A percentile compares a stretch with the other conserved stretches of the same genome.
Evolutionary conservation across 1,139 yeast genomes (phyloP).

Genomic region (Zhuliangozyma blackwelliae): DNA sequence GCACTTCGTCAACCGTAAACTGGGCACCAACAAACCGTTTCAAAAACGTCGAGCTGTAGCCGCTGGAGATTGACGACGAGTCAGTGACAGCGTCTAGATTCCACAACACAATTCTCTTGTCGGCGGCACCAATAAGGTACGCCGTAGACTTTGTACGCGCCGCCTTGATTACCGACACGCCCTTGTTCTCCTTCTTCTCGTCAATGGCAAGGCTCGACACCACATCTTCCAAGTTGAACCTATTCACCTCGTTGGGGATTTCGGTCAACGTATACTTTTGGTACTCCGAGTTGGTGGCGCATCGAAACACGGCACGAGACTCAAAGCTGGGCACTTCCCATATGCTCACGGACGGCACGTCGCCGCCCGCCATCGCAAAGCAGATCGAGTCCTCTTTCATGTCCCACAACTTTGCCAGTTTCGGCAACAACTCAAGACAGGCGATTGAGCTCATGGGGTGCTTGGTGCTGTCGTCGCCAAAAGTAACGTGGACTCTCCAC

Average conservation of each 20-base stretch:
- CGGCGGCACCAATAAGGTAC: constrained; percentile 22
- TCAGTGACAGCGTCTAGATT: constrained; percentile 20
- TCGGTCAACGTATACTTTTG: constrained; percentile 8
- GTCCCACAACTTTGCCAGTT: constrained; percentile 1
- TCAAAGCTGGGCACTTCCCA: constrained; percentile 73
- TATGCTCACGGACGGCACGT: constrained; percentile 37
- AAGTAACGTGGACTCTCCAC: constrained; percentile 38
- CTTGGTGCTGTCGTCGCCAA: constrained; percentile 28
- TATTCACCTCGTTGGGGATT: constrained; percentile 3
- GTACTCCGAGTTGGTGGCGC: neutral
- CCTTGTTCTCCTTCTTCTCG: neutral
- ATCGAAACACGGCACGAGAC: constrained; percentile 51
- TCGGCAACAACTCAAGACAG: constrained; percentile 5
- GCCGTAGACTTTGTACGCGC: too few relatives aligned
- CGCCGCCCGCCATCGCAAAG: constrained; percentile 30
- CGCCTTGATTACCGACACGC: neutral
- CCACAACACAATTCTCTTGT: constrained; percentile 31
- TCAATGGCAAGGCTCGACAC: constrained; percentile 1
- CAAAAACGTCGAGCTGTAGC: constrained; percentile 10
- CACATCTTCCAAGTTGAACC: constrained; percentile 5
- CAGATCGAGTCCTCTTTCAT: constrained; percentile 3
- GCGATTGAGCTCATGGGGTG: constrained; percentile 9
- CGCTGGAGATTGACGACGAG: constrained; percentile 20
- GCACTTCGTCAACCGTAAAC: constrained; percentile 10
- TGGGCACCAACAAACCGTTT: constrained; percentile 4